These are phyloP conservation scores for Globisporangium acanthophoron DNA, from an alignment of 352 stramenopile genomes.

Conservation along the genomic window DNA sequence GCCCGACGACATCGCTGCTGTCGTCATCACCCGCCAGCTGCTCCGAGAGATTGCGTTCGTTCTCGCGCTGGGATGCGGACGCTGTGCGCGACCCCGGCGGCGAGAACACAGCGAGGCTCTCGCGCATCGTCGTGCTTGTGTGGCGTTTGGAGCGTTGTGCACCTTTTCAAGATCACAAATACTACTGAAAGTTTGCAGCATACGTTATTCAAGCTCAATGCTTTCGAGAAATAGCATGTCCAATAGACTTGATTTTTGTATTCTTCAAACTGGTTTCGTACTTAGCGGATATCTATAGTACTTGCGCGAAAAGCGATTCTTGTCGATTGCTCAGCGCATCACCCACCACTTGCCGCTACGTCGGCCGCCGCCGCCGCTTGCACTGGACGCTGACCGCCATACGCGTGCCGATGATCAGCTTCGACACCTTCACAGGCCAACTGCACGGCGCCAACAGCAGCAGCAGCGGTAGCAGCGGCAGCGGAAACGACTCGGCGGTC, in stretches of 20 bases:
- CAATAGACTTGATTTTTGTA: no score
- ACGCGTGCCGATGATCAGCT: constrained; percentile 54
- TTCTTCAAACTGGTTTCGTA: no score
- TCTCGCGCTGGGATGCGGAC: neutral
- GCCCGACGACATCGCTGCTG: neutral
- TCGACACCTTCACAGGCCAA: constrained; percentile 54
- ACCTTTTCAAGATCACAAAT: neutral
- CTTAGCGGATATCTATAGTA: no score
- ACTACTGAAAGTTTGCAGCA: no score
- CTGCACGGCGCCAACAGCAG: constrained; percentile 18
- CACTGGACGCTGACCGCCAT: neutral
- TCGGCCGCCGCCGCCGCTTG: no score
- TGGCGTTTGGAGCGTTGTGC: no score
- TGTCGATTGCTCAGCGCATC: no score
- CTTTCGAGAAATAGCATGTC: no score
- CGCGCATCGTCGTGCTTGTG: constrained; percentile 2
- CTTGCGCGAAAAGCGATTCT: no score
- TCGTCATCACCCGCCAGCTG: neutral
- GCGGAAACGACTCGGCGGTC: constrained; percentile 15
- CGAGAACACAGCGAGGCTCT: constrained; percentile 6
- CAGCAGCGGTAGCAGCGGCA: constrained; percentile 11
- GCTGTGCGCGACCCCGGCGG: neutral
- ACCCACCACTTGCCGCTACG: no score
- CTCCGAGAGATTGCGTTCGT: neutral
- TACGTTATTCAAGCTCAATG: no score